phyloP scores from a whole-genome alignment of 805 yeast species.

The Torulaspora delbrueckii region DNA sequence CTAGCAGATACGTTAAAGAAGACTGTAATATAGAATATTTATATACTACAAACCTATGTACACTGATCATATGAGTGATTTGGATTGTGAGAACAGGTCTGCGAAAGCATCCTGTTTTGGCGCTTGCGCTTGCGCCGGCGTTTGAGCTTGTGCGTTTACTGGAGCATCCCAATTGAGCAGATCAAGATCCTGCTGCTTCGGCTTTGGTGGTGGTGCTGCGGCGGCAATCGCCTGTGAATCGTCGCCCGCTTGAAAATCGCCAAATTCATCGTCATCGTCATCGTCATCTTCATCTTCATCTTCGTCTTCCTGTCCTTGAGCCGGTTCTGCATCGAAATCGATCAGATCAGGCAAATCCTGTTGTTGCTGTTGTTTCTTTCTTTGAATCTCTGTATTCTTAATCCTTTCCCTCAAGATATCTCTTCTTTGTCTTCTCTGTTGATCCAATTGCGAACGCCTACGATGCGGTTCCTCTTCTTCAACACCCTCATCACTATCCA shows the following conservation, averaged over 20 bases:
- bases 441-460: slow-evolving; percentile 29
- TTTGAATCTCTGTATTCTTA: slow-evolving; percentile 31
- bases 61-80: slow-evolving; percentile 24
- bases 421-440: slow-evolving; percentile 37
- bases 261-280: slow-evolving; percentile 36
- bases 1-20: slow-evolving; percentile 12
- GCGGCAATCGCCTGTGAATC: background rate
- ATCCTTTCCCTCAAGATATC: slow-evolving; percentile 36
- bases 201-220: background rate
- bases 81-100: slow-evolving; percentile 30
- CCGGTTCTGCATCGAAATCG: slow-evolving; percentile 25
- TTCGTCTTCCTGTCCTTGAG: background rate
- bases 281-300: slow-evolving; percentile 14
- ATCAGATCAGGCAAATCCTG: slow-evolving; percentile 30
- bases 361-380: slow-evolving; percentile 25
- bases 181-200: slow-evolving; percentile 10
- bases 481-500: slow-evolving; percentile 26
- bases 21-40: slow-evolving; percentile 6
- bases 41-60: slow-evolving; percentile 1
- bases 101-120: slow-evolving; percentile 28
- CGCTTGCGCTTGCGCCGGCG: background rate
- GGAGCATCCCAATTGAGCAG: slow-evolving; percentile 15
- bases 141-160: slow-evolving; percentile 5
- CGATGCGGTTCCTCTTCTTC: slow-evolving; percentile 15
- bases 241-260: slow-evolving; percentile 36